These are phyloP conservation scores for Hirschfeldia incana DNA, from an alignment of 345 rosid genomes.

Conservation along the genomic window DNA sequence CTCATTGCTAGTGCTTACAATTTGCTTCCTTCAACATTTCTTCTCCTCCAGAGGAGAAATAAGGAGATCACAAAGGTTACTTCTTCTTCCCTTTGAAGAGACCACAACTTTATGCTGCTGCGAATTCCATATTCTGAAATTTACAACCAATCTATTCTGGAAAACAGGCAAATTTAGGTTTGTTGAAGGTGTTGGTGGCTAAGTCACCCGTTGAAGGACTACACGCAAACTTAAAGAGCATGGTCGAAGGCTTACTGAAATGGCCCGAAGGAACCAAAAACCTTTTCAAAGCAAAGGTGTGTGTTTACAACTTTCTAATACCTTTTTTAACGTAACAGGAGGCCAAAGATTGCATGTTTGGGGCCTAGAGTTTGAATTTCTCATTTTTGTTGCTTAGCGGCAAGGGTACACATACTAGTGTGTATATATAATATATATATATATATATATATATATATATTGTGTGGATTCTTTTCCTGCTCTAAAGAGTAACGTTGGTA, in stretches of 20 bases:
- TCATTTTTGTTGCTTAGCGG: background rate
- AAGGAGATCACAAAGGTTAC: constrained; percentile 72
- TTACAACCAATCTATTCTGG: constrained; percentile 3
- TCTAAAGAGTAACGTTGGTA: constrained; percentile 17
- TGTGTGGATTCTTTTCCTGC: constrained; percentile 2
- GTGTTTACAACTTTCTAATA: constrained; percentile 11
- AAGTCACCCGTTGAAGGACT: constrained; percentile 83
- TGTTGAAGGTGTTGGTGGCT: constrained; percentile 86
- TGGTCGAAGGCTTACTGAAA: constrained; percentile 85
- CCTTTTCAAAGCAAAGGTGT: constrained; percentile 95
- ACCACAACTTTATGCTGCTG: background rate
- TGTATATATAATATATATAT: too few relatives aligned
- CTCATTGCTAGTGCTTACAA: constrained; percentile 75
- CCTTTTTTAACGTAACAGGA: background rate
- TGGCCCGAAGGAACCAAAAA: constrained; percentile 83
- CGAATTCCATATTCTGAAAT: constrained; percentile 7
- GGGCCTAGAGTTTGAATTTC: background rate
- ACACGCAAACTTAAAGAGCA: constrained; percentile 64
- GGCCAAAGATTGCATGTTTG: background rate
- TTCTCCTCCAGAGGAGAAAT: constrained; percentile 82
- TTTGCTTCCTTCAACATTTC: constrained; percentile 83
- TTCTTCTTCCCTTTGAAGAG: constrained; percentile 2
- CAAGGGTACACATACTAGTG: background rate
- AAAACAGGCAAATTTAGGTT: constrained; percentile 91
- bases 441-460: background rate